Conservation (phyloP, 495 filamentous ascomycete species). For the Penicillium soppii region DNA sequence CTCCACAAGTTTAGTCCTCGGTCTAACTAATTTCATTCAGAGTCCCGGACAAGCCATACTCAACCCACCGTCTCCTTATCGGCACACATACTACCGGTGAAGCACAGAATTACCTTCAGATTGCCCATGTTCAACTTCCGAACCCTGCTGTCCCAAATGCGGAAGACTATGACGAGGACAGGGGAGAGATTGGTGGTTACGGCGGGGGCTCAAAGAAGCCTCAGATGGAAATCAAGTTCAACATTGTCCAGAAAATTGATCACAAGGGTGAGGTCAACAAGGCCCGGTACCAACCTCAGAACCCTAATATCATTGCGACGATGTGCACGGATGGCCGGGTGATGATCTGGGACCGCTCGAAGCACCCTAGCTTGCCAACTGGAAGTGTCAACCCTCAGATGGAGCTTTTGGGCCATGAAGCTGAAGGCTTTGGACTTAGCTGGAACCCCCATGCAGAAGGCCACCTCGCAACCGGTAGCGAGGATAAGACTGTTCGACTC, state of each 20-base stretch:
- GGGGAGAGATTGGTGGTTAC: slow-evolving; percentile 91
- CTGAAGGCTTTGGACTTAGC: slow-evolving; percentile 90
- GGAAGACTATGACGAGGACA: slow-evolving; percentile 84
- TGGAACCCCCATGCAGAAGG: slow-evolving; percentile 88
- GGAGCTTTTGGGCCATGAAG: slow-evolving; percentile 79
- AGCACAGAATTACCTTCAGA: slow-evolving; percentile 90
- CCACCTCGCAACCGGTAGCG: slow-evolving; percentile 81
- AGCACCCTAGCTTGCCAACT: slow-evolving; percentile 74
- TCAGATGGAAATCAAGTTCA: slow-evolving; percentile 73
- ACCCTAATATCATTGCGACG: slow-evolving; percentile 95
- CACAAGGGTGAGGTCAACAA: slow-evolving; percentile 98
- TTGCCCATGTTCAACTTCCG: slow-evolving; percentile 88
- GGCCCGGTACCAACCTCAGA: slow-evolving; percentile 95
- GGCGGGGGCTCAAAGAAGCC: slow-evolving; percentile 65
- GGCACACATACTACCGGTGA: slow-evolving; percentile 92
- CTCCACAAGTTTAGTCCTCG: background rate
- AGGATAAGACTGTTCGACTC: slow-evolving; percentile 85
- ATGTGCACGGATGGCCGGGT: slow-evolving; percentile 85
- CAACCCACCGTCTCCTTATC: slow-evolving; percentile 85
- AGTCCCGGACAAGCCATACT: slow-evolving; percentile 79
- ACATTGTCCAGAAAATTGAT: slow-evolving; percentile 91
- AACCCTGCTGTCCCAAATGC: slow-evolving; percentile 71
- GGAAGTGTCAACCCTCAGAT: slow-evolving; percentile 76
- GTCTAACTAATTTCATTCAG: slow-evolving; percentile 34
- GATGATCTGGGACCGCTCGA: slow-evolving; percentile 92